phyloP scores from a whole-genome alignment of 371 early-diverging fungal species.

The Mortierella sp. region DNA sequence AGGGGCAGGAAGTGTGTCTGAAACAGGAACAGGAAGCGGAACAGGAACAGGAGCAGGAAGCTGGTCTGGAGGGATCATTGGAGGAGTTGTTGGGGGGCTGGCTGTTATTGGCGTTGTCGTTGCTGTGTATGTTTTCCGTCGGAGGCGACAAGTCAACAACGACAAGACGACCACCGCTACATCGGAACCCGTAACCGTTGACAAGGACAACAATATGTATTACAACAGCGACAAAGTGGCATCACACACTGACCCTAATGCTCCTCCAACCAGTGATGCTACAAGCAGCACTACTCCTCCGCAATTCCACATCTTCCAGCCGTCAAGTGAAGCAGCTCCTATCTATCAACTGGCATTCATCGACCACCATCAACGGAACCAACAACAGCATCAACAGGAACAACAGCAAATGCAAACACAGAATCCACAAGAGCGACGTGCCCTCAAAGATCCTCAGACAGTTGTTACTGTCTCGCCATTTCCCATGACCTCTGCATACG shows the following conservation, averaged over 20 bases:
- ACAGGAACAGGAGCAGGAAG: background rate
- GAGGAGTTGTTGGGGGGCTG: slow-evolving; percentile 12
- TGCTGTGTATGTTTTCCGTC: background rate
- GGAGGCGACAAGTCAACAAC: background rate
- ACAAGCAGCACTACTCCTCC: background rate
- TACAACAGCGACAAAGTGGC: background rate
- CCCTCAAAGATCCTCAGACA: background rate
- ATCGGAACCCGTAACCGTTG: background rate
- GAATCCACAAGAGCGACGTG: background rate
- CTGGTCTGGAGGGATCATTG: slow-evolving; percentile 10
- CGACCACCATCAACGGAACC: background rate
- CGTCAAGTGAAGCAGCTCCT: background rate
- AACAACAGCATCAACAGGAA: background rate
- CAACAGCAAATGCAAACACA: background rate
- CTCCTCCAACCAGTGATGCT: no score
- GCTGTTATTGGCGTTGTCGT: background rate
- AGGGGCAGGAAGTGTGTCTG: background rate
- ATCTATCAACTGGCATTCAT: background rate
- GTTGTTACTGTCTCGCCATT: background rate
- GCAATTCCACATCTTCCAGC: background rate
- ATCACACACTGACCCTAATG: no score
- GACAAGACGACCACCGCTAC: background rate
- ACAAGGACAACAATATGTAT: background rate
- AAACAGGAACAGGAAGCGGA: background rate
- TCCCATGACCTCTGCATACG: background rate